A percentile compares a stretch with the other conserved stretches of the same genome.
phyloP scores from a whole-genome alignment of 495 filamentous ascomycete genomes.

The Geoglossum glabrum region DNA sequence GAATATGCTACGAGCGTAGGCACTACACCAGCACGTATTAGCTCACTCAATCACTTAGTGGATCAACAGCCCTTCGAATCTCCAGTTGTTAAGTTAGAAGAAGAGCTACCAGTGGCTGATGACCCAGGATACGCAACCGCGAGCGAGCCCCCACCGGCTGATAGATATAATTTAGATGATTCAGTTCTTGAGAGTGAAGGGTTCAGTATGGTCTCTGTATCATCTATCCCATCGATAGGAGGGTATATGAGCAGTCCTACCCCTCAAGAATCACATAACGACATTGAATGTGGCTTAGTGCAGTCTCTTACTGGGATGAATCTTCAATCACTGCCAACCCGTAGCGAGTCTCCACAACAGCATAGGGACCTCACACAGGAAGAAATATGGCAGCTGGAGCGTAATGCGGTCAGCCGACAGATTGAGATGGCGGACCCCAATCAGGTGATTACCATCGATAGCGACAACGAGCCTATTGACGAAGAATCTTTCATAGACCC shows the following conservation, averaged over 20 bases:
- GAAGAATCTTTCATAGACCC: not conserved
- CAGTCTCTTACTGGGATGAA: not conserved
- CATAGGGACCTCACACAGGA: not conserved
- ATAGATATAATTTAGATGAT: slow-evolving; percentile 11
- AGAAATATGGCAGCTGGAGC: slow-evolving; percentile 25
- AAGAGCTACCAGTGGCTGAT: not conserved
- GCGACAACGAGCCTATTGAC: slow-evolving; percentile 17
- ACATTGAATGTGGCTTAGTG: not conserved
- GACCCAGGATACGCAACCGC: not conserved
- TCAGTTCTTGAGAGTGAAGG: slow-evolving; percentile 39
- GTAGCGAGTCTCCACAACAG: not conserved
- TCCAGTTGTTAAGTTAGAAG: not conserved
- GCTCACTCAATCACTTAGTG: not conserved
- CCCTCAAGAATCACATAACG: not conserved
- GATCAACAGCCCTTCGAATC: not conserved
- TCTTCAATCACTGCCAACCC: not conserved
- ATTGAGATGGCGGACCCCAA: slow-evolving; percentile 27
- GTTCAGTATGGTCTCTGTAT: slow-evolving; percentile 37
- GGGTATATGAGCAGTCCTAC: slow-evolving; percentile 13
- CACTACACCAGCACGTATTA: not conserved
- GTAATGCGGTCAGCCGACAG: slow-evolving; percentile 29
- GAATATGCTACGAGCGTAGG: not conserved
- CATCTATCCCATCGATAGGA: slow-evolving; percentile 27
- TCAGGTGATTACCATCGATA: slow-evolving; percentile 30
- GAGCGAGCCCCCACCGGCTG: not conserved